These are phyloP conservation scores for Magnolia officinalis DNA, from an alignment of 164 flowering plant species.

Conservation along the genomic window DNA sequence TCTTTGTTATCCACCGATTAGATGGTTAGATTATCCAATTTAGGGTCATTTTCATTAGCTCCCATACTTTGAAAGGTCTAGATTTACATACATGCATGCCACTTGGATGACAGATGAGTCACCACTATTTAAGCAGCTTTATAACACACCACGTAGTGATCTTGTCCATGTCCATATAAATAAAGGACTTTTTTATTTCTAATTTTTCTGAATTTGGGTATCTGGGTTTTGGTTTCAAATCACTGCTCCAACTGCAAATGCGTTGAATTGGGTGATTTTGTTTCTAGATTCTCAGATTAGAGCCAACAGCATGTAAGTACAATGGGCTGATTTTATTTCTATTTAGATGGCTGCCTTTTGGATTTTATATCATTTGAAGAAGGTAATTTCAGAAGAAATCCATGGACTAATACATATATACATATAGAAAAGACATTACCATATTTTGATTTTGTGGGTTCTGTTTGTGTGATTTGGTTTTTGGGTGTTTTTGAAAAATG, in stretches of 20 bases:
- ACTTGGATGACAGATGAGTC: not conserved
- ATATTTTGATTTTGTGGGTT: not conserved
- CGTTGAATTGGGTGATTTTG: not conserved
- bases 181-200: not conserved
- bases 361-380: not conserved
- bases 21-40: no score
- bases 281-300: conserved; percentile 15
- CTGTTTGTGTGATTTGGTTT: not conserved
- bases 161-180: not conserved
- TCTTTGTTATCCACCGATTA: no score
- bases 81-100: not conserved
- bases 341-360: not conserved
- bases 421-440: not conserved
- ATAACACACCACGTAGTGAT: not conserved
- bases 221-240: not conserved
- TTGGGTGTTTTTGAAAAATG: not conserved
- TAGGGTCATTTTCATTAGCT: no score
- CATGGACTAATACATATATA: not conserved
- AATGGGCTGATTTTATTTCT: conserved; percentile 7
- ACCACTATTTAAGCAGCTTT: not conserved
- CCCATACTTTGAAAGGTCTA: not conserved
- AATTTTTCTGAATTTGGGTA: not conserved
- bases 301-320: conserved; percentile 12
- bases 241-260: not conserved
- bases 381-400: not conserved